phyloP scores from a whole-genome alignment of 2,329 filamentous ascomycete genomes.

The Penicillium paneum region DNA sequence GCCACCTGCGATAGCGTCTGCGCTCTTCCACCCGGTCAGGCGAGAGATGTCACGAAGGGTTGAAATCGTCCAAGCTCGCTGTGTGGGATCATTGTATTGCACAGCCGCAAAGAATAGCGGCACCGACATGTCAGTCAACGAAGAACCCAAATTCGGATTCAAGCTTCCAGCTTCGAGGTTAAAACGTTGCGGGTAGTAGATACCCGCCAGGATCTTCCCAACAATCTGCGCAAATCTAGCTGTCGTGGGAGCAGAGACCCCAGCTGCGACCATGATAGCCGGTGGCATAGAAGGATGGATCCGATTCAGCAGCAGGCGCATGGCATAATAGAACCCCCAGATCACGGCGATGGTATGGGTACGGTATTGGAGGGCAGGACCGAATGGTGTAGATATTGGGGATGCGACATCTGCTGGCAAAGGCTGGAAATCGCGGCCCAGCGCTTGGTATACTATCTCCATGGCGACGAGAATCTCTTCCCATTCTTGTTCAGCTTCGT shows the following conservation, averaged over 20 bases:
- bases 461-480: slow-evolving; percentile 48
- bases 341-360: slow-evolving; percentile 84
- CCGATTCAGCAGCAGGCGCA: slow-evolving; percentile 75
- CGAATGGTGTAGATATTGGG: slow-evolving; percentile 70
- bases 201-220: slow-evolving; percentile 75
- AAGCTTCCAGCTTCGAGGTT: slow-evolving; percentile 50
- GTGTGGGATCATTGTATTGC: slow-evolving; percentile 67
- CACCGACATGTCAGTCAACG: slow-evolving; percentile 77
- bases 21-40: slow-evolving; percentile 83
- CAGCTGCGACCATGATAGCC: slow-evolving; percentile 81
- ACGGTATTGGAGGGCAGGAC: slow-evolving; percentile 73
- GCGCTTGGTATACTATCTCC: slow-evolving; percentile 50
- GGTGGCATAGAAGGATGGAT: slow-evolving; percentile 88
- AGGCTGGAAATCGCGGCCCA: slow-evolving; percentile 74
- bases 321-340: slow-evolving; percentile 85
- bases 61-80: slow-evolving; percentile 74
- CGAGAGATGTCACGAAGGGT: slow-evolving; percentile 72
- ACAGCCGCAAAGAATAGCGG: slow-evolving; percentile 84
- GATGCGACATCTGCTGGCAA: slow-evolving; percentile 65
- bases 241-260: slow-evolving; percentile 71
- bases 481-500: slow-evolving; percentile 76
- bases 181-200: slow-evolving; percentile 46
- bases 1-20: slow-evolving; percentile 73
- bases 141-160: slow-evolving; percentile 73
- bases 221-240: slow-evolving; percentile 68